Base-by-base conservation (phyloP, 2,329 filamentous ascomycete species). In the Hymenoscyphus fructigenus region DNA sequence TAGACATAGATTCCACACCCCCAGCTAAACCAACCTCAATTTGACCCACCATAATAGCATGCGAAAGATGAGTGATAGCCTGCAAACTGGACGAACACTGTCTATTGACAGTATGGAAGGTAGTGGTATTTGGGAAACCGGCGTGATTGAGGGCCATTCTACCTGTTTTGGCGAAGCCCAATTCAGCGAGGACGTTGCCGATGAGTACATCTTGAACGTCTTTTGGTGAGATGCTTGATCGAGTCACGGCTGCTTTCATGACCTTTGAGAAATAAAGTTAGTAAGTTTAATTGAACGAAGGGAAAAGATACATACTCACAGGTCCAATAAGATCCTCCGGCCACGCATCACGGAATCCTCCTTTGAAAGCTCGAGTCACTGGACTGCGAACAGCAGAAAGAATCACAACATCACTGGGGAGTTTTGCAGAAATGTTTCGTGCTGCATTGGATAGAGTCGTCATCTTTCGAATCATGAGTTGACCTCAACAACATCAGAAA, bases 1-100 rank as follows among this genome's bases (percentile, higher is more conserved):
- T 78, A n/a, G 85, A 88, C 88, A 90, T 90, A 70, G 84, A 87
- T 78, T 90, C 88, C 83, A 90, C 89, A 7, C 88, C 88, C 17
- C 86, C 87, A 10, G 83, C 88, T 59, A 90, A 80, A 29, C 86
- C 88, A 15, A 83, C 79, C 64, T 86, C 83, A 36, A 89, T 86
- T 29, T 84, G 81, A 0, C 87, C 88, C 0, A 83, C 80, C 9
- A 84, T 81, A 63, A 90, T 89, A 0, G 81, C 78, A 71, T 90
- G 84, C 10, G 85, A 85, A 15, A 90, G 80, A 44, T 82, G 81
- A 1, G 87, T 89, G 59, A 90, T 85, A 1, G 87, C 87, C 28
- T 85, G 83, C 5, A 90, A 79, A 38, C 86, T 85, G 15, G 84
- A 87, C 17, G 83, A 84, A 73, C 88, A 90, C 62, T 88, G 87